Evolutionary conservation across 768 basidiomycete genomes (phyloP), one percentile per base, ranked within the genome.

Genomic region (Xanthoconium stramineum): DNA sequence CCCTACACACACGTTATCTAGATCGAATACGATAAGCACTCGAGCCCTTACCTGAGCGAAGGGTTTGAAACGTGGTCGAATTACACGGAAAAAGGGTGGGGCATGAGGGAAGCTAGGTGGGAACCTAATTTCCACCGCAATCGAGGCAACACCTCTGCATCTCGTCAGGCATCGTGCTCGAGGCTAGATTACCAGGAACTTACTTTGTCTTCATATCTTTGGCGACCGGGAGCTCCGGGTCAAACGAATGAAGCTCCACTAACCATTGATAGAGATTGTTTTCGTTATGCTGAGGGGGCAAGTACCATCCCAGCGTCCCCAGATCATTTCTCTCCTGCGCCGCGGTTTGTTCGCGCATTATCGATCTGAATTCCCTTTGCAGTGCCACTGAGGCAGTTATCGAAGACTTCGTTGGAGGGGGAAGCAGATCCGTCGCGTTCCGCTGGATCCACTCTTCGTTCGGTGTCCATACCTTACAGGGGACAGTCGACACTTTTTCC

Each of bases 221-320:
- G 6, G 83, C 80, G 52, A 88, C 75, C 0, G 86, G 86, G 11
- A 89, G 69, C 3, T 70, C 71, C 14, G 75, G 71, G 55, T 89
- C 86, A 60, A 89, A 84, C 19, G 84, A 86, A 68, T 87, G 86
- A 72, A 88, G 69, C 68, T 89, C 88, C 12, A 89, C 79, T 55
- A 88, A 80, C 86, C 85, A 88, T 63, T 85, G 84, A 69, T 84
- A 86, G 19, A 87, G 68, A 59, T 88, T 88, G 64, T 88, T 83
- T 9, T 79, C 80, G 20, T 86, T 81, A 42, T 82, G 69, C n/a
- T 85, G 83, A 17, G 78, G 80, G 13, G 86, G 81, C 68, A 90
- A 76, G 65, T 84, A 88, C 84, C 88, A 90, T 12, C 88, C 89
- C 1, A 89, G 72, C 7, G 28, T 45, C 39, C 37, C 54, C 15